phyloP scores from a whole-genome alignment of 116 monocot genomes.

The Cymodocea nodosa region DNA sequence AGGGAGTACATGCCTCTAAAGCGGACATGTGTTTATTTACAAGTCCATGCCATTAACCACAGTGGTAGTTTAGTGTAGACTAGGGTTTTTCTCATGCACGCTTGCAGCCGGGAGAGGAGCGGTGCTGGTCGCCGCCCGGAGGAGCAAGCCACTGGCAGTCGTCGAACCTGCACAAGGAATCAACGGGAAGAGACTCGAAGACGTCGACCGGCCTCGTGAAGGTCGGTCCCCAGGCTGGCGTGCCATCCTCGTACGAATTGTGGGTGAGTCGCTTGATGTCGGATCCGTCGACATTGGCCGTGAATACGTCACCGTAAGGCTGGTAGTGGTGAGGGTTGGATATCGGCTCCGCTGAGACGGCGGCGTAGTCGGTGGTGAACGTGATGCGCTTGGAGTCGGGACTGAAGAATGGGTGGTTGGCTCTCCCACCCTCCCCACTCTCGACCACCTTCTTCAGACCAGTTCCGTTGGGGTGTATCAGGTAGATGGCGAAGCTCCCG shows the following conservation, averaged over 20 bases:
- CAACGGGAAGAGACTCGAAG: conserved; percentile 21
- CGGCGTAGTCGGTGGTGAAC: conserved; percentile 77
- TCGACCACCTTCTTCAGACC: conserved; percentile 57
- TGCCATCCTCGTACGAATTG: conserved; percentile 88
- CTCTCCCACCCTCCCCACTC: conserved; percentile 64
- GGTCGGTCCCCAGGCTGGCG: conserved; percentile 62
- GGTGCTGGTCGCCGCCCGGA: background rate
- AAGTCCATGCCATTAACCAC: too few species aligned
- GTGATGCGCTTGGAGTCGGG: conserved; percentile 65
- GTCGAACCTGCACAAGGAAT: conserved; percentile 40
- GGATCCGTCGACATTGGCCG: conserved; percentile 46
- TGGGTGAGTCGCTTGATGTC: conserved; percentile 49
- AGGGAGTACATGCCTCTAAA: too few species aligned
- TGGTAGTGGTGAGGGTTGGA: conserved; percentile 82
- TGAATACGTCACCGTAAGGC: conserved; percentile 87
- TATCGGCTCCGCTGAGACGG: conserved; percentile 74
- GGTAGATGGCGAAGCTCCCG: conserved; percentile 66
- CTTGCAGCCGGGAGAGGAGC: background rate
- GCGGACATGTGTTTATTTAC: too few species aligned
- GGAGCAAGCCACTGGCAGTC: conserved; percentile 72
- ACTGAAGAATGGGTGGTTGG: conserved; percentile 77
- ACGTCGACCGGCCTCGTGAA: conserved; percentile 44
- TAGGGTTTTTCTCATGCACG: background rate
- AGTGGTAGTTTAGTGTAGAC: too few species aligned
- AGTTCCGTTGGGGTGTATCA: conserved; percentile 79